Percentiles rank a stretch among this genome's conserved stretches.
phyloP scores from a whole-genome alignment of 768 basidiomycete genomes.

The Crucibulum laeve region DNA sequence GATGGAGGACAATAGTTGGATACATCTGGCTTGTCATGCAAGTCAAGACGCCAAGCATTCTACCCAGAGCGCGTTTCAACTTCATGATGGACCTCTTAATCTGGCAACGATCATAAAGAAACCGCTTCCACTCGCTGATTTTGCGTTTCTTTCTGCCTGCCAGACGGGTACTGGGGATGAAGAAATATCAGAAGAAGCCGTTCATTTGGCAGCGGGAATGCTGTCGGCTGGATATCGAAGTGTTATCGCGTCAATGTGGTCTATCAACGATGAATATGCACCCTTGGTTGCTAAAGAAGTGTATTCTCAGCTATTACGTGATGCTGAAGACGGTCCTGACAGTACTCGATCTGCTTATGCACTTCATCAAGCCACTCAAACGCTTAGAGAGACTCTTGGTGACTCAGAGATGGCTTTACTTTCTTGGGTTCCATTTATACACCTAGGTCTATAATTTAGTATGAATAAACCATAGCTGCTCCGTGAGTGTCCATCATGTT shows the following conservation, averaged over 20 bases:
- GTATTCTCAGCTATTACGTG: constrained; percentile 11
- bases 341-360: constrained; percentile 9
- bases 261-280: constrained; percentile 31
- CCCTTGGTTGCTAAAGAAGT: constrained; percentile 22
- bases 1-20: constrained; percentile 13
- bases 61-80: constrained; percentile 11
- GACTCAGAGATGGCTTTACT: constrained; percentile 6
- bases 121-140: constrained; percentile 17
- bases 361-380: constrained; percentile 11
- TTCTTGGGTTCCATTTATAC: constrained; percentile 17
- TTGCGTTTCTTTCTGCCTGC: constrained; percentile 45
- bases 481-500: too few species aligned
- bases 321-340: too few species aligned
- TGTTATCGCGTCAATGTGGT: constrained; percentile 41
- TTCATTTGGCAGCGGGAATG: constrained; percentile 41
- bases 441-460: constrained; percentile 13
- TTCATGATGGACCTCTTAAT: constrained; percentile 14
- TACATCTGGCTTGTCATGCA: constrained; percentile 37
- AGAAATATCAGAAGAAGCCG: constrained; percentile 16
- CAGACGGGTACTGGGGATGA: constrained; percentile 33
- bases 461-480: too few species aligned
- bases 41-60: constrained; percentile 21
- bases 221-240: constrained; percentile 24
- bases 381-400: constrained; percentile 7
- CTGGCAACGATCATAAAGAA: constrained; percentile 17